Percentiles rank a stretch among this genome's conserved stretches.
Evolutionary conservation across 148 eudicot species (phyloP).

Genomic region (Pharnaceum exiguum): DNA sequence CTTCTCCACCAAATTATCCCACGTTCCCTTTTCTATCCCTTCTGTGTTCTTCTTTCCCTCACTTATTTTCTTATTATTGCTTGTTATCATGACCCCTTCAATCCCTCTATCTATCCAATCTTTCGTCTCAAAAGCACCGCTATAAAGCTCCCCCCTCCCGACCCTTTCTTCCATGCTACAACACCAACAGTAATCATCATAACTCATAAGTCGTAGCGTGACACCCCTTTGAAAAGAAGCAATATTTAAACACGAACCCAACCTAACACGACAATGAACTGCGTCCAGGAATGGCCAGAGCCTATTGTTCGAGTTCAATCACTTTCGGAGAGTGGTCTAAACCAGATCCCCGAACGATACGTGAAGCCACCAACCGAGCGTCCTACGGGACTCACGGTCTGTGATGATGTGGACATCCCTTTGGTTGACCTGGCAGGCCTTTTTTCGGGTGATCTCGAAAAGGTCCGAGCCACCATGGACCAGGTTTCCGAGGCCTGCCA

Average conservation of each 20-base stretch:
- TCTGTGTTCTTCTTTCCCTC: not conserved
- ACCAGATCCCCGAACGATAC: conserved; percentile 48
- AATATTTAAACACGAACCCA: not conserved
- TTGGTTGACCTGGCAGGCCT: conserved; percentile 54
- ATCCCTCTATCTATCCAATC: too few species aligned
- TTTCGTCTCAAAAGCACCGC: too few species aligned
- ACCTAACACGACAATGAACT: conserved; percentile 19
- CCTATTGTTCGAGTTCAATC: conserved; percentile 83
- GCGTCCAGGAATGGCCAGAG: conserved; percentile 68
- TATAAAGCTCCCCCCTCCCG: not conserved
- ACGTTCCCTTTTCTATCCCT: conserved; percentile 8
- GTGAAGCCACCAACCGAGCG: conserved; percentile 53
- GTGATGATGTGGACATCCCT: conserved; percentile 42
- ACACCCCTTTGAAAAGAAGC: not conserved
- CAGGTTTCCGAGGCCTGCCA: conserved; percentile 46
- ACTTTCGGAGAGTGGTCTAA: conserved; percentile 48
- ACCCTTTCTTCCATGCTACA: not conserved
- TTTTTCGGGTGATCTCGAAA: conserved; percentile 3
- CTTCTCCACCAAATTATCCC: conserved; percentile 12
- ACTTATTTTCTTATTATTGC: conserved; percentile 1
- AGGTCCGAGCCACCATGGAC: conserved; percentile 10
- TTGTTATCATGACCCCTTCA: too few species aligned
- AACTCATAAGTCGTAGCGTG: not conserved
- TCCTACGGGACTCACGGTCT: conserved; percentile 16
- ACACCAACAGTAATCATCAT: not conserved